Percentiles rank a stretch among this genome's conserved stretches.
Evolutionary conservation across 2,329 filamentous ascomycete genomes (phyloP).

Genomic region (Gyromitra esculenta): DNA sequence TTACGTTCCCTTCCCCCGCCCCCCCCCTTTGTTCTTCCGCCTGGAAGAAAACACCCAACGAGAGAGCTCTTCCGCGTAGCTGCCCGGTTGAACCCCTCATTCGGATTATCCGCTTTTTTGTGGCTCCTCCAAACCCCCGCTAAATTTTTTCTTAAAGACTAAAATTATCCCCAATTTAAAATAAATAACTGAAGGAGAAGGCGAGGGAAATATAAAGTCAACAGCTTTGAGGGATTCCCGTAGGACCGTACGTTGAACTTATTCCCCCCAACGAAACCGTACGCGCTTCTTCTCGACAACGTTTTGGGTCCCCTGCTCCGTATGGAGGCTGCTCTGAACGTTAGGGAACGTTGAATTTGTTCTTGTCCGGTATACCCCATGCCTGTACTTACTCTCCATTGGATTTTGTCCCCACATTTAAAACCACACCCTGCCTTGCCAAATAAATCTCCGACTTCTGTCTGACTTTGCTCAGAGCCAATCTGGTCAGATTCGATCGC

Average conservation of each 20-base stretch:
- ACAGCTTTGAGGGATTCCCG: constrained; percentile 31
- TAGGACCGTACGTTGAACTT: constrained; percentile 18
- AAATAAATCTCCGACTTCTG: constrained; percentile 42
- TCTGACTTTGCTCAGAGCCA: constrained; percentile 41
- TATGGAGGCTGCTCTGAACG: constrained; percentile 49
- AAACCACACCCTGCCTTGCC: constrained; percentile 37
- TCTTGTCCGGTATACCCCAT: constrained; percentile 48
- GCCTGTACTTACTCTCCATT: constrained; percentile 34
- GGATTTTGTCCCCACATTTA: constrained; percentile 27
- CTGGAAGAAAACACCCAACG: constrained; percentile 39
- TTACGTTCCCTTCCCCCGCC: neutral
- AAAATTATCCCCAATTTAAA: constrained; percentile 42
- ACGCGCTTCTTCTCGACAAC: constrained; percentile 33
- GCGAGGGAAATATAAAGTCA: constrained; percentile 41
- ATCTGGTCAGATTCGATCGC: constrained; percentile 40
- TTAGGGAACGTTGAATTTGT: constrained; percentile 51
- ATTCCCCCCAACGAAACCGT: constrained; percentile 32
- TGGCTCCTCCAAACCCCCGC: constrained; percentile 36
- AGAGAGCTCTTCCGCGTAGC: constrained; percentile 41
- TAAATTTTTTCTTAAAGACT: constrained; percentile 41
- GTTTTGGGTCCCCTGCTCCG: constrained; percentile 37
- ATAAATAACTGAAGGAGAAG: constrained; percentile 38
- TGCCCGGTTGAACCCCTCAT: constrained; percentile 47
- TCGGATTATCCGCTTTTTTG: constrained; percentile 47
- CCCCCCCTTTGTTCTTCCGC: constrained; percentile 45